Evolutionary conservation across 108 stramenopile species (phyloP).

Genomic region (Nannochloropsis oceanica): DNA sequence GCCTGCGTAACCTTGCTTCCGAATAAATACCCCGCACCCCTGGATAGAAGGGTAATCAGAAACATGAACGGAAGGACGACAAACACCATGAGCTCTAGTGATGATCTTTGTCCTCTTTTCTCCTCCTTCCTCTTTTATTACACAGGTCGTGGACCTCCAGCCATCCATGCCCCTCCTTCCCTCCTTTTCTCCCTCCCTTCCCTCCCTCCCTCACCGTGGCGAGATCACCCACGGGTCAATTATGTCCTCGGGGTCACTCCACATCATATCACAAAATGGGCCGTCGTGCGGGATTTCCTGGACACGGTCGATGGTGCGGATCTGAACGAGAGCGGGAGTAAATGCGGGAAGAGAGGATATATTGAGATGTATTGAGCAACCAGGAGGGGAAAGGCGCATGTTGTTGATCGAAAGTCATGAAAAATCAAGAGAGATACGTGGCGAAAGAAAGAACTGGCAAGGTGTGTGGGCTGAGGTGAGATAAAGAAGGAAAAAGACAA

Average conservation of each 20-base stretch:
- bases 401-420: neutral
- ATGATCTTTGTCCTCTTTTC: no score
- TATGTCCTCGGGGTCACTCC: slow-evolving; percentile 90
- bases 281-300: slow-evolving; percentile 92
- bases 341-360: neutral
- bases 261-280: slow-evolving; percentile 78
- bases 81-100: no score
- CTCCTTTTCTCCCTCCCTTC: neutral
- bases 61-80: no score
- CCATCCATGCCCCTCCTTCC: neutral
- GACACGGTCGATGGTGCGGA: slow-evolving; percentile 79
- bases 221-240: slow-evolving; percentile 17
- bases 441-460: neutral
- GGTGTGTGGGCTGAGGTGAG: neutral
- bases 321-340: slow-evolving; percentile 26
- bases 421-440: neutral
- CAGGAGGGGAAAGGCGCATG: neutral
- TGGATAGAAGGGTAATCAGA: slow-evolving; percentile 69
- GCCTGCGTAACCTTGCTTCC: slow-evolving; percentile 28
- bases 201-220: neutral
- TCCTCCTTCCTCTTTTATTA: no score
- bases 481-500: neutral
- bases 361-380: neutral
- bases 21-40: slow-evolving; percentile 86
- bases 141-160: slow-evolving; percentile 1